Evolutionary conservation across 208 protist species (phyloP).

Genomic region (Trypanosoma cruzi): DNA sequence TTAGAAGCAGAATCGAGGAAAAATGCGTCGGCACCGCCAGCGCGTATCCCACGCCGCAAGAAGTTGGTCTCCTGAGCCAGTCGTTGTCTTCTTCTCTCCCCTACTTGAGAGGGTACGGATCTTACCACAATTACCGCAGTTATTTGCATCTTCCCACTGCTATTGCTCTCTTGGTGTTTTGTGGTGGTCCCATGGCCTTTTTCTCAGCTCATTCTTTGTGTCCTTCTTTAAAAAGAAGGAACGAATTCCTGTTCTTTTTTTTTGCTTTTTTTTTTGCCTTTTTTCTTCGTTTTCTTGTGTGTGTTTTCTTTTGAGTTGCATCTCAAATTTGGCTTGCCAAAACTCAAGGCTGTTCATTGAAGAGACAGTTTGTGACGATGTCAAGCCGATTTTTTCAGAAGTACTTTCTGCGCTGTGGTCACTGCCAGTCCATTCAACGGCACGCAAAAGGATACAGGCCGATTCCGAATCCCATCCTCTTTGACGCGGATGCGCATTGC

Average conservation of each 20-base stretch:
- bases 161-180: neutral
- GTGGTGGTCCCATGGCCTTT: neutral
- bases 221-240: neutral
- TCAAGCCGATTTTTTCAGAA: conserved; percentile 86
- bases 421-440: conserved; percentile 68
- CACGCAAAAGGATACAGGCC: conserved; percentile 75
- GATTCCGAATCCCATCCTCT: conserved; percentile 88
- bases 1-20: conserved; percentile 28
- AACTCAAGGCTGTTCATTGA: neutral
- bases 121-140: conserved; percentile 1
- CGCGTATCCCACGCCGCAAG: conserved; percentile 51
- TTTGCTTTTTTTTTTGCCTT: conserved; percentile 1
- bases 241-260: conserved; percentile 13
- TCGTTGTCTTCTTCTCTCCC: neutral
- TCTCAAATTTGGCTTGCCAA: neutral
- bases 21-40: conserved; percentile 5
- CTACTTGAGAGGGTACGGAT: too few relatives aligned
- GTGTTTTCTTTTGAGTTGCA: conserved; percentile 5
- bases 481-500: conserved; percentile 83
- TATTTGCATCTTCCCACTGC: conserved; percentile 7
- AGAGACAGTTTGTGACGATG: conserved; percentile 28
- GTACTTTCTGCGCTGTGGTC: conserved; percentile 73
- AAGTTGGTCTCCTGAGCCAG: conserved; percentile 42
- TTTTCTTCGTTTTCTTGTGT: conserved; percentile 3
- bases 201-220: neutral